A percentile compares a stretch with the other conserved stretches of the same genome.
phyloP scores from a whole-genome alignment of 1,284 basidiomycete species.

The Mycena citricolor region DNA sequence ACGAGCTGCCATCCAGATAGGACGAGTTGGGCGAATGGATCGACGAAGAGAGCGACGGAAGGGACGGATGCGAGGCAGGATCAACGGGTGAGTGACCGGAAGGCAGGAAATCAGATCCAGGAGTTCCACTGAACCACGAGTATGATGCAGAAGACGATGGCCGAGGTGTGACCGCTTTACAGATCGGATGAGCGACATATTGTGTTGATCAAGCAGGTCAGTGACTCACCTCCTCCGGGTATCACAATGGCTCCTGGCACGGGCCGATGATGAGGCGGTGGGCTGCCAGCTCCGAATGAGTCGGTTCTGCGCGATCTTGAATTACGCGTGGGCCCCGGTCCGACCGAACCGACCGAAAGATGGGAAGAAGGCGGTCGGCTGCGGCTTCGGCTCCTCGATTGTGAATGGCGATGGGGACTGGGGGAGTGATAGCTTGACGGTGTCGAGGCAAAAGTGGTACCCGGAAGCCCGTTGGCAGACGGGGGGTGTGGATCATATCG shows the following conservation, averaged over 20 bases:
- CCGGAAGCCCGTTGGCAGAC: neutral
- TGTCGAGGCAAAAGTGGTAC: slow-evolving; percentile 20
- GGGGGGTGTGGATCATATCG: slow-evolving; percentile 52
- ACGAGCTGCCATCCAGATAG: slow-evolving; percentile 14
- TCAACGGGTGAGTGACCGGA: neutral
- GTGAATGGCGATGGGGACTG: slow-evolving; percentile 27
- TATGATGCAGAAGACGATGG: too few relatives aligned
- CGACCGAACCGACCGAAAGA: too few relatives aligned
- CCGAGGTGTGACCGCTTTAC: too few relatives aligned
- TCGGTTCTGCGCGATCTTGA: slow-evolving; percentile 47
- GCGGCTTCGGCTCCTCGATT: slow-evolving; percentile 16
- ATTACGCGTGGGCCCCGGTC: slow-evolving; percentile 56
- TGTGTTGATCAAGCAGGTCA: too few relatives aligned
- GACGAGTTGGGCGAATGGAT: slow-evolving; percentile 21
- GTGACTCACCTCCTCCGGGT: too few relatives aligned
- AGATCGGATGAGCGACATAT: too few relatives aligned
- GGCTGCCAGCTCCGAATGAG: slow-evolving; percentile 40
- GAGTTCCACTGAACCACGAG: neutral
- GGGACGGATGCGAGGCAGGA: slow-evolving; percentile 26
- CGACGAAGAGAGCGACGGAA: slow-evolving; percentile 25
- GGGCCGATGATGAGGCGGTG: slow-evolving; percentile 32
- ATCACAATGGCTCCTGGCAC: slow-evolving; percentile 57
- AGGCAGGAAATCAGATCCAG: neutral
- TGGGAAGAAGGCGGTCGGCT: slow-evolving; percentile 32
- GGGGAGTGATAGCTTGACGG: slow-evolving; percentile 30